Evolutionary conservation across 2,329 filamentous ascomycete genomes (phyloP).

Genomic region (Aspergillus neotritici): DNA sequence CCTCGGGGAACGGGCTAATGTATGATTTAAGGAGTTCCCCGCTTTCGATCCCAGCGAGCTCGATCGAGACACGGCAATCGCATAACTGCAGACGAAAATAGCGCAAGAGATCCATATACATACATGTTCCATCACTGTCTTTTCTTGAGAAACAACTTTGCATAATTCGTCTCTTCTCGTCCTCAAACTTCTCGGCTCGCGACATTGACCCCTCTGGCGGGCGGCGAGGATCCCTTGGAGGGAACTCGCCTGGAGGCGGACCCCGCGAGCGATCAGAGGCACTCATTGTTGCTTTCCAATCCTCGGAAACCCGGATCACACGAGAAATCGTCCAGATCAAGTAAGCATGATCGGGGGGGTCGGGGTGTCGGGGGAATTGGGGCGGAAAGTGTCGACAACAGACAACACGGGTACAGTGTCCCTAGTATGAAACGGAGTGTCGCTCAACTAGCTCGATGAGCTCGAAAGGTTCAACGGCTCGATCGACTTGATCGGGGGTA

Average conservation of each 20-base stretch:
- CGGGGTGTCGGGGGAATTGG: conserved; percentile 1
- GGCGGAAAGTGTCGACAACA: too few relatives aligned
- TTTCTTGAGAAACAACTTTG: conserved; percentile 91
- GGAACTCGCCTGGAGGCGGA: conserved; percentile 24
- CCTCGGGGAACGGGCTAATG: not conserved
- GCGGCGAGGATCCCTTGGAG: conserved; percentile 29
- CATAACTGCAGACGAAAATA: conserved; percentile 9
- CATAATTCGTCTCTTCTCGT: conserved; percentile 91
- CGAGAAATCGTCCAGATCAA: conserved; percentile 22
- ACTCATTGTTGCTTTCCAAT: conserved; percentile 29
- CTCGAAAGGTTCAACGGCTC: too few relatives aligned
- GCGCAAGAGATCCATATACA: conserved; percentile 34
- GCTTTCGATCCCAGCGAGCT: not conserved
- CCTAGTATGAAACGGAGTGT: too few relatives aligned
- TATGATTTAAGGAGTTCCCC: not conserved
- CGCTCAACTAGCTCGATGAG: too few relatives aligned
- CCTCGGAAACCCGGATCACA: conserved; percentile 20
- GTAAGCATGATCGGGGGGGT: conserved; percentile 28
- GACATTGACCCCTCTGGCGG: conserved; percentile 33
- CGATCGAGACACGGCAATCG: not conserved
- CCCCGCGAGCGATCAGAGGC: conserved; percentile 33
- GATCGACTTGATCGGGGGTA: too few relatives aligned
- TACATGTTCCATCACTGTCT: conserved; percentile 80
- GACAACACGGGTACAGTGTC: too few relatives aligned
- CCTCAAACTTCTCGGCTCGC: conserved; percentile 81